Evolutionary conservation across 495 filamentous ascomycete species (phyloP), one percentile per base, ranked within the genome.

Genomic region (Trichocladium uniseriatum): DNA sequence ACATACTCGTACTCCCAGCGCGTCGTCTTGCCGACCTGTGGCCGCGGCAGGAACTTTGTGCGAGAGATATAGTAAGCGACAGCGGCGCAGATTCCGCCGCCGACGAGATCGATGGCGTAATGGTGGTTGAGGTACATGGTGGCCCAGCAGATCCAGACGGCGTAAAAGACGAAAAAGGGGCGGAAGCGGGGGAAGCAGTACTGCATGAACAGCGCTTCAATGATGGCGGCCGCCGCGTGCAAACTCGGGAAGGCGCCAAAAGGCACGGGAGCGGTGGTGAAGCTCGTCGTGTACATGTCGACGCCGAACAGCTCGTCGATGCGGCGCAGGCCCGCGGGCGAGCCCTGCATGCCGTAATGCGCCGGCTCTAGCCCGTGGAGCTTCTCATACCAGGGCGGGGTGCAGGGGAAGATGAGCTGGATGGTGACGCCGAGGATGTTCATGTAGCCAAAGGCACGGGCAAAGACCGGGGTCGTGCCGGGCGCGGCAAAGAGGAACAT

Each of bases 111-210:
- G 38, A 96, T 85, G 39, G 90, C 90, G 60, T 96, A 96, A 67
- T 96, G 90, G 66, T 96, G 90, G 37, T 87, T 90, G 45, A 96
- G 79, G 59, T 96, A 95, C 85, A 96, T 92, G 42, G 90, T 96
- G n/a, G 90, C 83, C 90, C 90, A 96, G 84, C 87, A 94, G 60
- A 96, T 82, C 90, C 90, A 96, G 45, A 83, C 73, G 9, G 81
- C 83, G 66, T 96, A 95, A 41, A 73, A 74, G 39, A 89, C 74
- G 69, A 91, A 92, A 21, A 90, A 60, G 31, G 81, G 79, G 54
- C 80, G 79, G 47, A 90, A 69, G 24, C 77, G 76, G 2, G 90
- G 90, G 72, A 96, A 96, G 59, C 87, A 78, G 59, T 91, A 81
- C 64, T 81, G 84, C 78, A 96, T 84, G 73, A 95, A 95, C n/a